phyloP scores from a whole-genome alignment of 202 grass and related monocot species.

The Elaeis oleifera region DNA sequence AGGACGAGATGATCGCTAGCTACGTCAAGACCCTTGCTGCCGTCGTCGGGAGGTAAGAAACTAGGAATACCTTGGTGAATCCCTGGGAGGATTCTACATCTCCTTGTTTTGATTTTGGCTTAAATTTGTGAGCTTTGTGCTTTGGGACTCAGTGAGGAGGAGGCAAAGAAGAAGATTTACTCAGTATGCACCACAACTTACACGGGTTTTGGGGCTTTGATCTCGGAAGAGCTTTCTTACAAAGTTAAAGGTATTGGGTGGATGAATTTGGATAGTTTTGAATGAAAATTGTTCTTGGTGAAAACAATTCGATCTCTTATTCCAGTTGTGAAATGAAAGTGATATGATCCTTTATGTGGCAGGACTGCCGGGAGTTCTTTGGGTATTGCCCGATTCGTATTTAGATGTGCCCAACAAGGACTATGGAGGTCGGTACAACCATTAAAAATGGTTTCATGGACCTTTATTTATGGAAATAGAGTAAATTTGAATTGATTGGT shows the following conservation, averaged over 20 bases:
- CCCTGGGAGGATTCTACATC: no score
- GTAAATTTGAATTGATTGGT: no score
- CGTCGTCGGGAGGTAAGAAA: constrained; percentile 52
- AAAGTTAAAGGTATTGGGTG: constrained; percentile 87
- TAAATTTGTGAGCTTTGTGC: background rate
- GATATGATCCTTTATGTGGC: background rate
- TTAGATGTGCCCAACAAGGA: constrained; percentile 98
- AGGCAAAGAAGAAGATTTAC: constrained; percentile 95
- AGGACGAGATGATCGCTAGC: constrained; percentile 74
- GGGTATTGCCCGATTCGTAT: constrained; percentile 97
- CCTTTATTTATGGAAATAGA: no score
- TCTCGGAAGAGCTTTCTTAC: constrained; percentile 90
- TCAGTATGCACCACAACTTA: constrained; percentile 89
- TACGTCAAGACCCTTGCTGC: constrained; percentile 68
- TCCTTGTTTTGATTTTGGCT: background rate
- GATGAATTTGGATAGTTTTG: background rate
- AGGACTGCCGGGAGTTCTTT: constrained; percentile 94
- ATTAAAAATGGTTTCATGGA: no score
- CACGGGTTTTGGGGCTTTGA: constrained; percentile 87
- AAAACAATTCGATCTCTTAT: constrained; percentile 6
- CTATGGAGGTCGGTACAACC: constrained; percentile 62
- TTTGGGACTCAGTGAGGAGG: constrained; percentile 61
- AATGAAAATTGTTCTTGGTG: constrained; percentile 1
- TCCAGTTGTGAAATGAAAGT: background rate
- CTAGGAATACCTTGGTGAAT: no score